Evolutionary conservation across 441 rosid genomes (phyloP).

Genomic region (Gossypium aridum): DNA sequence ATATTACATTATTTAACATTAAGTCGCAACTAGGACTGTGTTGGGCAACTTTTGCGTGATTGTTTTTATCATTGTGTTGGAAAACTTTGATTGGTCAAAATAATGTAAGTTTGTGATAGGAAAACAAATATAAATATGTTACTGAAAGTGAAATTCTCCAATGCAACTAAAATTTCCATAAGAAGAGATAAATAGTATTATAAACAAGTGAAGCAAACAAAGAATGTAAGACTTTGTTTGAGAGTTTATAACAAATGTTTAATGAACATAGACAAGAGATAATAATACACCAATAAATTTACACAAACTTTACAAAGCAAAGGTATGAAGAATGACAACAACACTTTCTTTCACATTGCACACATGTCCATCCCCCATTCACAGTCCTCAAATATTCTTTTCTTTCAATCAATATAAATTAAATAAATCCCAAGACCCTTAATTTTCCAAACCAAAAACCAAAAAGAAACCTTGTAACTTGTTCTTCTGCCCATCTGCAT

Average conservation of each 20-base stretch:
- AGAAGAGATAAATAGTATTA: too few species aligned
- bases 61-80: too few species aligned
- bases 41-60: too few species aligned
- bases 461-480: conserved; percentile 11
- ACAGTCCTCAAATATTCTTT: background rate
- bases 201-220: background rate
- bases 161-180: too few species aligned
- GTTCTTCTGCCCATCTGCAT: conserved; percentile 8
- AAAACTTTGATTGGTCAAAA: too few species aligned
- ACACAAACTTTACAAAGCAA: conserved; percentile 36
- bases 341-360: conserved; percentile 19
- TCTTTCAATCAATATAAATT: conserved; percentile 13
- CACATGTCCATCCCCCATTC: background rate
- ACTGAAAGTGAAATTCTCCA: too few species aligned
- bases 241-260: background rate
- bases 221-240: too few species aligned
- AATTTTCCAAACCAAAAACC: conserved; percentile 16
- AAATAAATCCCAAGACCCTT: conserved; percentile 20
- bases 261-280: conserved; percentile 1
- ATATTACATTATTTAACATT: too few species aligned
- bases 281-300: conserved; percentile 26
- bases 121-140: too few species aligned
- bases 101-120: too few species aligned
- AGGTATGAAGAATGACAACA: conserved; percentile 14
- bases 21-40: too few species aligned